Percentiles rank a stretch among this genome's conserved stretches.
These are phyloP conservation scores for Kodamaea ohmeri DNA, from an alignment of 1,139 yeast genomes.

Conservation along the genomic window DNA sequence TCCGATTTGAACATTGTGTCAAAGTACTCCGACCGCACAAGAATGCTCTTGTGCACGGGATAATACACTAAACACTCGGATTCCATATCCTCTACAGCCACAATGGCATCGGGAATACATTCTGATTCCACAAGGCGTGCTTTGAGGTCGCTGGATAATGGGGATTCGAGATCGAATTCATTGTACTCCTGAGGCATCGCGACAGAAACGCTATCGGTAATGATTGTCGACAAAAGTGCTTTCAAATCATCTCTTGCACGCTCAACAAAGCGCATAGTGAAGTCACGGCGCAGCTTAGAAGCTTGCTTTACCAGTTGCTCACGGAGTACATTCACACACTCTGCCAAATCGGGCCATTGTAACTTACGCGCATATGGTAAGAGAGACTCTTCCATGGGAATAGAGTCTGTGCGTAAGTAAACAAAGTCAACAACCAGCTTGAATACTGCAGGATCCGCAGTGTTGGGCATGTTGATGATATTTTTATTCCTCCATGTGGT, in stretches of 20 bases:
- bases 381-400: conserved; percentile 26
- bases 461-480: conserved; percentile 23
- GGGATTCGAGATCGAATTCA: conserved; percentile 2
- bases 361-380: conserved; percentile 32
- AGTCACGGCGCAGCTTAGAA: conserved; percentile 26
- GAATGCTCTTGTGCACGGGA: conserved; percentile 63
- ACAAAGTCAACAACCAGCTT: conserved; percentile 47
- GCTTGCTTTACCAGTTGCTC: conserved; percentile 22
- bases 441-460: conserved; percentile 28
- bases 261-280: conserved; percentile 45
- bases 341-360: conserved; percentile 34
- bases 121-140: conserved; percentile 22
- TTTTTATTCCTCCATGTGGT: conserved; percentile 27
- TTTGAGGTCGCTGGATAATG: conserved; percentile 5
- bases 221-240: conserved; percentile 39
- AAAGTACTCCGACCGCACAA: conserved; percentile 63
- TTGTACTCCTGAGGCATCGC: conserved; percentile 11
- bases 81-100: conserved; percentile 36
- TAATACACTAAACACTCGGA: conserved; percentile 36
- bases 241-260: conserved; percentile 46
- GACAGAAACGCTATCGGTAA: conserved; percentile 22
- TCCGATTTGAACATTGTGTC: conserved; percentile 60
- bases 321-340: conserved; percentile 25
- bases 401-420: conserved; percentile 42
- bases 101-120: conserved; percentile 47